Base-by-base conservation (phyloP, 129 eudicot genomes). In the Daucus carota region DNA sequence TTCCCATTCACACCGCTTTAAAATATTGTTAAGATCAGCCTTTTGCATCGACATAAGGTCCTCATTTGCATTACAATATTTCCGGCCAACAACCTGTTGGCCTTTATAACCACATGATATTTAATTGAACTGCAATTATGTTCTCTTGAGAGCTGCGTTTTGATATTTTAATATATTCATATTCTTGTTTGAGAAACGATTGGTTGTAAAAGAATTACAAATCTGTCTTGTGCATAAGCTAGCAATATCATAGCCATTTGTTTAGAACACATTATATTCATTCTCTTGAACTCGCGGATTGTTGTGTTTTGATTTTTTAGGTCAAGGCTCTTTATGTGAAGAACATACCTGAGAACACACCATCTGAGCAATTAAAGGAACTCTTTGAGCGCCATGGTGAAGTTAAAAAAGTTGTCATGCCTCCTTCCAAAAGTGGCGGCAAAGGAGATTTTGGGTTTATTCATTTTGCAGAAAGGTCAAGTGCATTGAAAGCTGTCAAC, bases 251-350 rank as follows among this genome's bases (percentile, higher is more conserved):
- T 62, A 29, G 36, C 36, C 18, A 18, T 13, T 60, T 8, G 66
- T 59, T 16, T 59, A 14, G 8, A 62, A 62, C 20, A 13, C 6
- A 11, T 62, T 62, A 6, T 26, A 1, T 29, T 28, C 13, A 29
- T 62, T 62, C 38, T 62, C 69, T 28, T 5, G 12, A 13, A n/a
- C 31, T 54, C 6, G 3, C 2, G 69, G 38, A 62, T 62, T 28
- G 69, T 29, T 5, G 38, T 62, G 76, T 43, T n/a, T 62, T 59
- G 59, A 8, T 60, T 15, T 76, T 16, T 48, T 44, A 95, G 99
- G 99, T 91, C 50, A 95, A 91, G 83, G 97, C 97, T 67, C 92
- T 95, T 71, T 95, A 95, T 80, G 91, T 95, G 79, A 95, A 95
- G 87, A 95, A 95, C 79, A 95, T 95, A 83, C 99, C 99, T 1